Percentiles rank a stretch among this genome's conserved stretches.
These are phyloP conservation scores for Coffea humblotiana DNA, from an alignment of 305 asterid genomes.

Conservation along the genomic window DNA sequence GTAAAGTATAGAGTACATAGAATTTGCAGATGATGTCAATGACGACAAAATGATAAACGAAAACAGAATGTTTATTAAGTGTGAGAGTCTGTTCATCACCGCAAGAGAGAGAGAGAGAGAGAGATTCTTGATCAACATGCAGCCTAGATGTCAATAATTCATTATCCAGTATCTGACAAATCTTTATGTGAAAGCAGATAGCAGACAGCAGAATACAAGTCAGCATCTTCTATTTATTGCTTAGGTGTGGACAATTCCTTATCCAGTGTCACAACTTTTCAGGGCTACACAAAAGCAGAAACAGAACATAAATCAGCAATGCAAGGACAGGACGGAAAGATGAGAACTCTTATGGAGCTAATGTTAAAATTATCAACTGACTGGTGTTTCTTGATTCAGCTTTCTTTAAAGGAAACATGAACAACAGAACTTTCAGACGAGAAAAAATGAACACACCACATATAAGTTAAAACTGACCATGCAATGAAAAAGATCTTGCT, in stretches of 20 bases:
- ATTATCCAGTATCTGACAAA: neutral
- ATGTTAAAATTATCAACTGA: neutral
- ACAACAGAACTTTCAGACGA: neutral
- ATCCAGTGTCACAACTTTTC: neutral
- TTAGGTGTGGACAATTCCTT: neutral
- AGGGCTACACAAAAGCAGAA: neutral
- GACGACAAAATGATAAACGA: neutral
- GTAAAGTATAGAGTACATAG: neutral
- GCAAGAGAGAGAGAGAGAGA: neutral
- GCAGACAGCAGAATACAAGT: neutral
- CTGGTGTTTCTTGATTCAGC: neutral
- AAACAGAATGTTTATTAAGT: neutral
- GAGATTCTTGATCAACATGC: neutral
- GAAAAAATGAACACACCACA: neutral
- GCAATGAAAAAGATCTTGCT: conserved; percentile 83
- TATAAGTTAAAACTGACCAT: conserved; percentile 36
- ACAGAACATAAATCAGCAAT: neutral
- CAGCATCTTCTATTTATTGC: neutral
- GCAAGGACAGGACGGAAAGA: neutral
- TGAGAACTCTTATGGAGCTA: neutral
- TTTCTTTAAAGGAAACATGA: neutral
- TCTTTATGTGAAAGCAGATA: neutral
- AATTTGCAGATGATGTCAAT: neutral
- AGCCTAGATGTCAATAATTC: neutral
- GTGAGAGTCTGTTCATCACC: neutral